Evolutionary conservation across 345 rosid species (phyloP), one percentile per base, ranked within the genome.

Genomic region (Hypericum perforatum): DNA sequence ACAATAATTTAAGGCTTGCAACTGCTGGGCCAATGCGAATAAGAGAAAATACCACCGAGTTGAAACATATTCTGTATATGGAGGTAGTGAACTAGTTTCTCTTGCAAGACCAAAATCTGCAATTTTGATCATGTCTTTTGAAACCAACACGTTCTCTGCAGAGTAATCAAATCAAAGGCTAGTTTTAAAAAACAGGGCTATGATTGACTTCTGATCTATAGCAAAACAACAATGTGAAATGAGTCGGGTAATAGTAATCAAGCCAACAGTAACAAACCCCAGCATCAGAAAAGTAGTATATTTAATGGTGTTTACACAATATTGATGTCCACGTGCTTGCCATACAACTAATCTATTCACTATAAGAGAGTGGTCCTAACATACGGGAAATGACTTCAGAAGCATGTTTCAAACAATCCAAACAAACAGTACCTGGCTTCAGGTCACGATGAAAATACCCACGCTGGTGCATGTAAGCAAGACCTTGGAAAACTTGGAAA

Each of bases 71-170:
- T 85, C 94, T 0, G 98, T 88, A 41, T 70, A 92, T 2, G 96
- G 98, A 37, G 98, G 98, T 56, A 71, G 79, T 3, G 96, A 88
- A 62, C 61, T 62, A 40, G 85, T 76, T 69, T 92, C 98, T 40
- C 98, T 81, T 41, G 94, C 98, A 63, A 92, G 82, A 51, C 98
- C 98, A 65, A 92, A 86, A 82, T 92, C 98, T 67, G 98, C 98
- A 72, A 92, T 74, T 73, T 92, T 92, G 58, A 92, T 77, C 15
- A 69, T 39, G 47, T 70, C 79, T 77, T 88, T 87, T 4, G 94
- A 53, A 53, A 85, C 95, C 70, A 91, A 68, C 62, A 91, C 55
- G 63, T 91, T 91, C 68, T 91, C 98, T 91, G 14, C 7, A 46
- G 0, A 46, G 22, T 3, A 8, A 12, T 13, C 9, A 46, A 46